These are phyloP conservation scores for Trichophyton verrucosum DNA, from an alignment of 2,329 filamentous ascomycete genomes.

Conservation along the genomic window DNA sequence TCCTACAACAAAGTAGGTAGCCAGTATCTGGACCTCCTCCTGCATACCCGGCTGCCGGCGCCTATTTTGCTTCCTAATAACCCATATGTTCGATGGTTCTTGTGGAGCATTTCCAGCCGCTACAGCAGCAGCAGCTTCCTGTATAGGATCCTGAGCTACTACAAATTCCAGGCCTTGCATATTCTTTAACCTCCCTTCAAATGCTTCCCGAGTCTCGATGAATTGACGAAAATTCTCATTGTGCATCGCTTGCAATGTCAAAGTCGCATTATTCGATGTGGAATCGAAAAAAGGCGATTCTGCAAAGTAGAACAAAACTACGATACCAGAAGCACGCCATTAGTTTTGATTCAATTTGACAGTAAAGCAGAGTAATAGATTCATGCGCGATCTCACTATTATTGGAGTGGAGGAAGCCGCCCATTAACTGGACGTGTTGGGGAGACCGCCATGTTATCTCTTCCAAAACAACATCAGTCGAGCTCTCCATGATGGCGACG, in stretches of 20 bases:
- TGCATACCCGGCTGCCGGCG: conserved; percentile 32
- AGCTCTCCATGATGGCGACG: conserved; percentile 7
- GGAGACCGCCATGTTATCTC: conserved; percentile 36
- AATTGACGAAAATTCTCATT: conserved; percentile 39
- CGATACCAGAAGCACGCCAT: not conserved
- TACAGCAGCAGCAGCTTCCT: conserved; percentile 29
- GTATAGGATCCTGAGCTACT: conserved; percentile 45
- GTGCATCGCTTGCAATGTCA: conserved; percentile 40
- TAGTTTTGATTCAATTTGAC: not conserved
- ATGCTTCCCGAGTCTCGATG: conserved; percentile 43
- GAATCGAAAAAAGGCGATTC: conserved; percentile 52
- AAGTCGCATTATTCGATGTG: conserved; percentile 47
- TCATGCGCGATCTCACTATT: conserved; percentile 24
- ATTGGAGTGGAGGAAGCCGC: conserved; percentile 34
- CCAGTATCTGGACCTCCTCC: conserved; percentile 42
- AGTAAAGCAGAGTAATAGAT: not conserved
- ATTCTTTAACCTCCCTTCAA: conserved; percentile 43
- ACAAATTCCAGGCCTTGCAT: conserved; percentile 49
- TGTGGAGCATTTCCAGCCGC: conserved; percentile 19
- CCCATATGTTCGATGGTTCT: conserved; percentile 43
- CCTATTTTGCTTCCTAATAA: conserved; percentile 48
- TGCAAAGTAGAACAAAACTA: conserved; percentile 51
- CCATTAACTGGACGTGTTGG: conserved; percentile 36
- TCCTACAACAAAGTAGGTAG: conserved; percentile 50
- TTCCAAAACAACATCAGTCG: conserved; percentile 22